Evolutionary conservation across 495 filamentous ascomycete genomes (phyloP), one percentile per base, ranked within the genome.

Genomic region (Neurospora hispaniola): DNA sequence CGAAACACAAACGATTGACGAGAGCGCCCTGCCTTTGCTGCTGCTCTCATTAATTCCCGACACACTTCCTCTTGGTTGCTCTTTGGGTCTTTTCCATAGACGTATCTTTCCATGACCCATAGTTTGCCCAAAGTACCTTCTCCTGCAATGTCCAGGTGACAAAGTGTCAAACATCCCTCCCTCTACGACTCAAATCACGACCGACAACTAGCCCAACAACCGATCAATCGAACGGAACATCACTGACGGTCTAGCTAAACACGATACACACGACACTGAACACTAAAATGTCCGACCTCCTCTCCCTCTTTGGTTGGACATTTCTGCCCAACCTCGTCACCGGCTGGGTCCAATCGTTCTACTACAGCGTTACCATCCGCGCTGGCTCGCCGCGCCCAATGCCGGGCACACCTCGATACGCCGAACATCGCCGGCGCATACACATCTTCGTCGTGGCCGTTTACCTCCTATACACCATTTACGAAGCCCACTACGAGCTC

Each of bases 381-480:
- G 96, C 94, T 39, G 96, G 96, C 75, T 91, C 96, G 74, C 92
- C 90, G 27, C 90, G 89, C 54, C 96, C 96, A 1, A 84, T 86
- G 43, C 94, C 92, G 0, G 91, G 92, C 72, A 88, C 89, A 2
- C 86, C 90, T 0, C 87, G 88, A 76, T 93, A 86, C 77, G 83
- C 84, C 73, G 86, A 88, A 20, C 92, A 97, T 81, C 90, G 93
- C 48, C 91, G 90, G 38, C 88, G 89, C 76, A 94, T 97, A 80
- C 90, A 95, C 80, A 91, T 94, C 79, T 80, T 88, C 70, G 92
- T 98, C 75, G 91, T 98, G 20, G 81, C 89, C 46, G 79, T 88
- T 62, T 99, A 98, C 82, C 91, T 99, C 23, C 82, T 92, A 73
- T 98, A 97, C 84, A 98, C 93, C 42, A 89, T 99, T 76, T 97